Conservation (phyloP, 768 basidiomycete species). For the Royoungia palumana region DNA sequence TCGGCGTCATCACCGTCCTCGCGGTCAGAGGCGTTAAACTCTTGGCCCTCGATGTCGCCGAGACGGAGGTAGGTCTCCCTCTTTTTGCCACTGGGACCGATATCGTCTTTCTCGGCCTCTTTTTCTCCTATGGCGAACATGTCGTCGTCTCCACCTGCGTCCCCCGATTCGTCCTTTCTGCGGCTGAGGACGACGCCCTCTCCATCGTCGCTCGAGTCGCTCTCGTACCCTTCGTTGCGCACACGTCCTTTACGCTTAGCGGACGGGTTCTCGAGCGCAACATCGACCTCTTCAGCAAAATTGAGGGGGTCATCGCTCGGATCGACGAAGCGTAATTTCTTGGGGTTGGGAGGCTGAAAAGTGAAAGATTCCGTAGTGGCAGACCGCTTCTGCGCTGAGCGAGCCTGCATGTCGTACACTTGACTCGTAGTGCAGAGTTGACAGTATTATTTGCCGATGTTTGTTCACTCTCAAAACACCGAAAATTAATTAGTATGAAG, state of each 20-base stretch:
- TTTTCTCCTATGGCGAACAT: slow-evolving; percentile 75
- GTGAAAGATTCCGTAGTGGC: slow-evolving; percentile 36
- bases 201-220: slow-evolving; percentile 91
- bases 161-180: slow-evolving; percentile 49
- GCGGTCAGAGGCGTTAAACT: slow-evolving; percentile 49
- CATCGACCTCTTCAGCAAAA: slow-evolving; percentile 78
- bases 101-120: slow-evolving; percentile 44
- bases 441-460: slow-evolving; percentile 15
- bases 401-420: slow-evolving; percentile 32
- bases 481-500: not conserved
- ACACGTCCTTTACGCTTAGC: slow-evolving; percentile 67
- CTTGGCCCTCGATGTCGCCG: slow-evolving; percentile 97
- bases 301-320: slow-evolving; percentile 70
- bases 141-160: slow-evolving; percentile 66
- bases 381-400: slow-evolving; percentile 42
- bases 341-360: slow-evolving; percentile 34
- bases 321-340: slow-evolving; percentile 79
- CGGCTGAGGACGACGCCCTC: slow-evolving; percentile 90
- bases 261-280: slow-evolving; percentile 63
- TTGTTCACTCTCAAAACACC: slow-evolving; percentile 14
- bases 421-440: slow-evolving; percentile 1
- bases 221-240: slow-evolving; percentile 86
- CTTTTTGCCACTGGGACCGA: slow-evolving; percentile 47
- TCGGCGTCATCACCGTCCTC: slow-evolving; percentile 44
- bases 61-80: slow-evolving; percentile 76